Base-by-base conservation (phyloP, 192 early-diverging fungal species). In the Phlyctochytrium planicorne region DNA sequence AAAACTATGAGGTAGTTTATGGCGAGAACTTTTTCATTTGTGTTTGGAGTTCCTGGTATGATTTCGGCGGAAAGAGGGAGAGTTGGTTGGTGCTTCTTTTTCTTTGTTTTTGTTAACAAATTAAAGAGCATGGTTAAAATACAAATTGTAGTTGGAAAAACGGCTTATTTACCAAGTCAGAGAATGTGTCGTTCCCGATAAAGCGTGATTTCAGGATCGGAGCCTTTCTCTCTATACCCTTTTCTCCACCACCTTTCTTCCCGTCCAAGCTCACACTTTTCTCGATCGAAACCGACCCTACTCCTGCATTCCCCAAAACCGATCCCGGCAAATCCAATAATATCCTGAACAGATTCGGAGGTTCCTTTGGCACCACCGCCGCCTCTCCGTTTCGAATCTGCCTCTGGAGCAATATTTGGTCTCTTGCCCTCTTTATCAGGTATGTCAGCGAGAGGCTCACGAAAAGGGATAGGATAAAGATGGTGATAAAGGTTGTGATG, bases 291-390 rank as follows among this genome's bases (percentile, higher is more conserved):
- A 27, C 23, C 1, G 20, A 14, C 23, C 23, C 10, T 30, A 66
- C 53, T 56, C 12, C 40, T 10, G 40, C 40, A 6, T 66, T 17
- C 31, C 57, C 29, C 6, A 60, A 2, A 34, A 34, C 35, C 27
- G 20, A 34, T 24, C 56, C 33, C 1, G 66, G 66, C 2, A 68
- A 40, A 27, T 33, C 35, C 66, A 68, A 34, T 23, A 17, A 17
- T n/a, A 68, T 59, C 40, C 40, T 60, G 59, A 53, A 68, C 16
- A 59, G 60, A 3, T 55, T 3, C 34, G 66, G 66, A 23, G 66
- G 66, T 24, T 31, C 32, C 34, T 35, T 60, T 3, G 66, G 59
- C 30, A 68, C 24, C 16, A 33, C 34, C 17, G 57, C 55, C 10
- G n/a, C 25, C 16, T 59, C 32, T 12, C 65, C 33, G 27, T 24